Base-by-base conservation (phyloP, 1,139 yeast genomes). In the Pichia sp. region DNA sequence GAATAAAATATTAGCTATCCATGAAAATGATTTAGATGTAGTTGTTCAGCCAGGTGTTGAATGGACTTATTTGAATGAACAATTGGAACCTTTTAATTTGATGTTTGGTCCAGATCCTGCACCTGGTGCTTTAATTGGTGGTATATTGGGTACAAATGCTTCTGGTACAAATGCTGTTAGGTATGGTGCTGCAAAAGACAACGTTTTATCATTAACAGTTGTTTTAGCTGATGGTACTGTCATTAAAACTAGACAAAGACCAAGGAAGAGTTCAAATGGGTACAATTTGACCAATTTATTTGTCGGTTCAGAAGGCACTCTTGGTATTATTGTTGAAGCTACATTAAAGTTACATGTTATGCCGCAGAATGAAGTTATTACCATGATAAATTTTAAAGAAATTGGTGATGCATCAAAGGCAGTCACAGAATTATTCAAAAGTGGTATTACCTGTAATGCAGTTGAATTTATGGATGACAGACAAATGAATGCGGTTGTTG, bases 21-120 rank as follows among this genome's bases (percentile, higher is more conserved):
- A 81, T 61, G 71, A 73, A 50, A 72, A 74, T 14, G 90, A 84
- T 66, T 67, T 83, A 56, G 89, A 84, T 60, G 74, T 81, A 18
- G 77, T 75, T n/a, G 86, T 84, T 3, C 85, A 83, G 61, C 84
- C 87, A 0, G 88, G 85, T 11, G 77, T 83, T 14, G 86, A 83
- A 22, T 84, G 88, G 87, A 83, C 78, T 61, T 76, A 77, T 13
- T 67, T 84, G 48, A 83, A 80, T 53, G 86, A 81, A 53, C 69
- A 69, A 54, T 68, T 80, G 47, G 65, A 59, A 25, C 70, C 71
- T 11, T 63, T 73, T 58, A 73, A 73, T n/a, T 67, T 83, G 46
- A 69, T 83, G 63, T 81, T 83, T 61, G 87, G 88, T 0, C 85
- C 87, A 8, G 90, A 84, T 65, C 90, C 90, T 5, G 90, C 88